Evolutionary conservation across 108 stramenopile genomes (phyloP), one percentile per base, ranked within the genome.

Genomic region (Epithemia pelagica): DNA sequence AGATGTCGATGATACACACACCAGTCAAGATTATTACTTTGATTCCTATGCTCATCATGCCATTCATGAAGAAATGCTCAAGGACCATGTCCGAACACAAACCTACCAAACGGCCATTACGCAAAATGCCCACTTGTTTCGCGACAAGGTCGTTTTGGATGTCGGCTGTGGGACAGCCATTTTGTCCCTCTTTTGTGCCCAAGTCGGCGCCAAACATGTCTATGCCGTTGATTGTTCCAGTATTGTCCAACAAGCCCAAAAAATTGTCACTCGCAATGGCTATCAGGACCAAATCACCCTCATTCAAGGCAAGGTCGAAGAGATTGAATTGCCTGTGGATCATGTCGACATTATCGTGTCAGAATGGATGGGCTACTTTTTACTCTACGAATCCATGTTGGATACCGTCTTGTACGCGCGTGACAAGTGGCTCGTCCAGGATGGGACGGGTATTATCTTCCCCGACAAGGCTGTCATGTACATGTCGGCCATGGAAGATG

Each of bases 311-410:
- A 96, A 96, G 58, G 76, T 92, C 28, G 99, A 99, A 74, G 97
- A 97, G 31, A 79, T 97, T 28, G 80, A 92, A 27, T 70, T 97
- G 0, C 92, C 89, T 1, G 90, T 91, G 7, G 56, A 58, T 1
- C 32, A 87, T n/a, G 95, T 97, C 22, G 99, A 99, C 76, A 87
- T 98, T 29, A 97, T 99, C 59, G 82, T 99, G 3, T 94, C 92
- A 29, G 99, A 99, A 80, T 98, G 97, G 97, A 99, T 99, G 95
- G 99, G 99, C 31, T 98, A 98, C 80, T 96, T 95, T 65, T 71
- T 98, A 37, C 66, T 98, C 22, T 98, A 99, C 75, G 98, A 98
- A 77, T 92, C 90, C 56, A 98, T 98, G 98, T 77, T 98, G 30
- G 93, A 96, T 65, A 96, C 95, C 8, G 96, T 98, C 0, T 71